A percentile compares a stretch with the other conserved stretches of the same genome.
Conservation (phyloP, 495 filamentous ascomycete species). For the Cercophora samala region DNA sequence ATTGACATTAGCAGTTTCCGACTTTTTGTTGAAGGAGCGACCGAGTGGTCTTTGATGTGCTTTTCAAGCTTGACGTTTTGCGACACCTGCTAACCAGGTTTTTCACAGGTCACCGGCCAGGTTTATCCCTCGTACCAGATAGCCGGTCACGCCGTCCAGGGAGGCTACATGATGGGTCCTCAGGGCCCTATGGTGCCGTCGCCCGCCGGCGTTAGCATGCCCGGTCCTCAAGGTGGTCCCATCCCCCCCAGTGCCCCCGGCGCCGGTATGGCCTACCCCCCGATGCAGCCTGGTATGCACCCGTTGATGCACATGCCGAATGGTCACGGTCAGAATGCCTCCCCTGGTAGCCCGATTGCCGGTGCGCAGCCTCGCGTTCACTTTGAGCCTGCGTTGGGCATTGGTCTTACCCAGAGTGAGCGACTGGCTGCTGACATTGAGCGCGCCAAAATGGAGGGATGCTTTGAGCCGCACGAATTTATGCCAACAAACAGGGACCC, state of each 20-base stretch:
- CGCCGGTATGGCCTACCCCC: not conserved
- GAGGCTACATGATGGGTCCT: slow-evolving; percentile 4
- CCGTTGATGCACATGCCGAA: not conserved
- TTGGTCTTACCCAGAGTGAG: slow-evolving; percentile 41
- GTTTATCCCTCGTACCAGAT: slow-evolving; percentile 9
- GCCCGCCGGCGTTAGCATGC: slow-evolving; percentile 8
- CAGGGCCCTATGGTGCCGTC: slow-evolving; percentile 1
- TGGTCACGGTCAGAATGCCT: not conserved
- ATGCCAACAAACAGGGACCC: slow-evolving; percentile 51
- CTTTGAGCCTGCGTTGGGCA: slow-evolving; percentile 35
- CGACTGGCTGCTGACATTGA: slow-evolving; percentile 37
- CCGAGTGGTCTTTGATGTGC: not conserved
- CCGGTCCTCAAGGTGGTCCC: not conserved
- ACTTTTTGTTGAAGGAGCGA: not conserved
- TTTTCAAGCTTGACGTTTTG: not conserved
- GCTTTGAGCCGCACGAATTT: slow-evolving; percentile 45
- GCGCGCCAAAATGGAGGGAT: slow-evolving; percentile 39
- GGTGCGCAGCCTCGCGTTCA: slow-evolving; percentile 5
- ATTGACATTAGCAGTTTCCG: not conserved
- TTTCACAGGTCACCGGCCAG: not conserved
- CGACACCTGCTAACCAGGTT: not conserved
- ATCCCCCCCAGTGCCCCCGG: not conserved
- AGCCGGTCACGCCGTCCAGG: slow-evolving; percentile 9
- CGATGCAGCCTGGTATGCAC: not conserved
- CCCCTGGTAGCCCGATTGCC: not conserved